Evolutionary conservation across 768 basidiomycete species (phyloP).

Genomic region (Imleria badia): DNA sequence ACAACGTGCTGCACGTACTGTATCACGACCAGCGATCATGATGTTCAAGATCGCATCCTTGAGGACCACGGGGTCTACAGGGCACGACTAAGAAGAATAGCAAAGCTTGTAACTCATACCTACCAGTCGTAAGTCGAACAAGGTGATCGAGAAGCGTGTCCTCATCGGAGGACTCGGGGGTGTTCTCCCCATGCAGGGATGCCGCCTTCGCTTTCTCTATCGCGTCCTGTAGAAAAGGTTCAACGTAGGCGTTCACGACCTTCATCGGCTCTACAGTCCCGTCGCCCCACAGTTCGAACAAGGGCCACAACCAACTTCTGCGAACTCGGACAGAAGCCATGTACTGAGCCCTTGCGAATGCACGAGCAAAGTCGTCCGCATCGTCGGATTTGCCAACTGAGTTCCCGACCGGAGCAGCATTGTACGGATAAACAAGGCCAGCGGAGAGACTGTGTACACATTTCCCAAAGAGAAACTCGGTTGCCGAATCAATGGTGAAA

Average conservation of each 20-base stretch:
- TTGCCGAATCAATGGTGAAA: conserved; percentile 66
- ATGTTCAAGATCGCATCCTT: conserved; percentile 37
- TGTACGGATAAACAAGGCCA: conserved; percentile 53
- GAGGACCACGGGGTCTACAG: conserved; percentile 27
- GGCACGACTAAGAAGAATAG: conserved; percentile 2
- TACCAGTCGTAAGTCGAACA: conserved; percentile 49
- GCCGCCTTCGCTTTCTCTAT: conserved; percentile 40
- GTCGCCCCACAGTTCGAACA: conserved; percentile 42
- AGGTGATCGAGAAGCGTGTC: conserved; percentile 58
- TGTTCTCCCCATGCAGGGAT: conserved; percentile 18
- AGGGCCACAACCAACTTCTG: conserved; percentile 52
- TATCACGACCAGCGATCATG: conserved; percentile 34
- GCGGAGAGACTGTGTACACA: conserved; percentile 54
- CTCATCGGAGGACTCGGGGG: conserved; percentile 37
- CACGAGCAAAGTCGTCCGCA: conserved; percentile 46
- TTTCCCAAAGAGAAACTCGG: conserved; percentile 63
- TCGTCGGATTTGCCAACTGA: conserved; percentile 24
- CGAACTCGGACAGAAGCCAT: conserved; percentile 43
- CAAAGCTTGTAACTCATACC: conserved; percentile 14
- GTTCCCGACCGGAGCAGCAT: conserved; percentile 25
- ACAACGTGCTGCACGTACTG: conserved; percentile 9
- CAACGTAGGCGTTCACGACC: conserved; percentile 15
- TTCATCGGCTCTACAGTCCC: neutral
- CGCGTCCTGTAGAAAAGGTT: conserved; percentile 45
- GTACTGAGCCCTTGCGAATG: conserved; percentile 50